Evolutionary conservation across 1,139 yeast species (phyloP).

Genomic region (Candida sanyaensis): DNA sequence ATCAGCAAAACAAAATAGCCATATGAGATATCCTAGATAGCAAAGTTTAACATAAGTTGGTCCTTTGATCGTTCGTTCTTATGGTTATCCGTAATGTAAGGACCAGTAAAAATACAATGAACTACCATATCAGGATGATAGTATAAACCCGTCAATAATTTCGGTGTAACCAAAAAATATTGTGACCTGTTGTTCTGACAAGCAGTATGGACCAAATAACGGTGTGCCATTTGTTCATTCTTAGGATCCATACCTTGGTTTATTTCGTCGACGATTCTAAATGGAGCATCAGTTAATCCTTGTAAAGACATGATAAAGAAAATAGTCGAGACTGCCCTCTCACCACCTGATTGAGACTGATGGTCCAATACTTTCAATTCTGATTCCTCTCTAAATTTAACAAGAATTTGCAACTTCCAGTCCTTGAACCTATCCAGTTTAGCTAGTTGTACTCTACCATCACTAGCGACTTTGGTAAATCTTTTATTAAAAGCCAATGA

Average conservation of each 20-base stretch:
- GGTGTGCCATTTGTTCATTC: slow-evolving; percentile 87
- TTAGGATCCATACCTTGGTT: slow-evolving; percentile 98
- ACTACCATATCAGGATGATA: slow-evolving; percentile 84
- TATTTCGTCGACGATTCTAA: slow-evolving; percentile 95
- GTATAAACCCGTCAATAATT: slow-evolving; percentile 73
- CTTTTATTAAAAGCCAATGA: slow-evolving; percentile 65
- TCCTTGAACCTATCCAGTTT: slow-evolving; percentile 59
- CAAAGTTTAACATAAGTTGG: slow-evolving; percentile 35
- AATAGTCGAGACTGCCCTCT: slow-evolving; percentile 92
- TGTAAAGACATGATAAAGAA: slow-evolving; percentile 89
- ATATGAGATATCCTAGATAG: not conserved
- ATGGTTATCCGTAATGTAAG: slow-evolving; percentile 22
- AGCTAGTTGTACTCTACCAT: slow-evolving; percentile 71
- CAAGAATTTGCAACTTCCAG: slow-evolving; percentile 85
- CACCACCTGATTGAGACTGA: slow-evolving; percentile 96
- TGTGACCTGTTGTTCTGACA: slow-evolving; percentile 67
- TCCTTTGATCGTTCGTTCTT: slow-evolving; percentile 12
- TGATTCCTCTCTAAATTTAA: slow-evolving; percentile 79
- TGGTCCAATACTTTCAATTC: slow-evolving; percentile 71
- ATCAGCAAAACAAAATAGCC: too few species aligned
- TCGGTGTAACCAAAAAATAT: slow-evolving; percentile 92
- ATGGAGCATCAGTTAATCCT: slow-evolving; percentile 88
- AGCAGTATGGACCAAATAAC: slow-evolving; percentile 83
- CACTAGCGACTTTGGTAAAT: slow-evolving; percentile 78
- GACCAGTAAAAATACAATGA: slow-evolving; percentile 83